Conservation (phyloP, 2,329 filamentous ascomycete genomes). For the Immersiporthe knoxdaviesiana region DNA sequence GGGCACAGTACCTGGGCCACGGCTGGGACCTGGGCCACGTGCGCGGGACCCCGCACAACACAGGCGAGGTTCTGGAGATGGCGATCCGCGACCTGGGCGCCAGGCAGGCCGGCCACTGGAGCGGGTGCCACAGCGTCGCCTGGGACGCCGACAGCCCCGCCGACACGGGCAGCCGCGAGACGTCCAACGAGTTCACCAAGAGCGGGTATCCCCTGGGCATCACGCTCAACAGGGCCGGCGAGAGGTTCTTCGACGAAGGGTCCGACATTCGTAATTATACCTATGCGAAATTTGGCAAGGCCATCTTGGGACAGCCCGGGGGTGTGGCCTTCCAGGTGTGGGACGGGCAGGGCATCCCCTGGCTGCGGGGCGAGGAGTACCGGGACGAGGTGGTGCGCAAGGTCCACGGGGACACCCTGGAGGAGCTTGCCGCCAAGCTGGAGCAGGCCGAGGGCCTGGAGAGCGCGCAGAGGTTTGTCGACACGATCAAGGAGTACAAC, state of each 20-base stretch:
- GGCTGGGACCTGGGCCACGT: slow-evolving; percentile 66
- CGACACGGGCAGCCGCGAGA: slow-evolving; percentile 57
- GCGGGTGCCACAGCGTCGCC: slow-evolving; percentile 65
- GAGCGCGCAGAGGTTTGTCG: slow-evolving; percentile 49
- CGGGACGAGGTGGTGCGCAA: slow-evolving; percentile 58
- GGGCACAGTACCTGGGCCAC: slow-evolving; percentile 56
- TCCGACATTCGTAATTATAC: slow-evolving; percentile 68
- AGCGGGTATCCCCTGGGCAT: slow-evolving; percentile 69
- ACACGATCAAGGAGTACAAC: slow-evolving; percentile 61
- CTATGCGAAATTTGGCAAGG: slow-evolving; percentile 67
- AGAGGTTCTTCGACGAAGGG: slow-evolving; percentile 69
- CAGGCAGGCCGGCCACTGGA: slow-evolving; percentile 60
- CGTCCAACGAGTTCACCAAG: slow-evolving; percentile 71
- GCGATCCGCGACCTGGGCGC: slow-evolving; percentile 56
- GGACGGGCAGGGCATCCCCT: slow-evolving; percentile 55
- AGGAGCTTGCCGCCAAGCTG: slow-evolving; percentile 59
- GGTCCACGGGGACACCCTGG: slow-evolving; percentile 53
- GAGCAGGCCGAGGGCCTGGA: slow-evolving; percentile 49
- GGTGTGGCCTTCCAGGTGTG: slow-evolving; percentile 67
- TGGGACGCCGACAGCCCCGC: slow-evolving; percentile 67
- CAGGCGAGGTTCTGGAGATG: slow-evolving; percentile 59
- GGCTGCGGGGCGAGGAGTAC: slow-evolving; percentile 66
- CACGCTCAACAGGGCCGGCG: slow-evolving; percentile 63
- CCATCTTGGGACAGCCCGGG: slow-evolving; percentile 62
- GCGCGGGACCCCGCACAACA: slow-evolving; percentile 67